Base-by-base conservation (phyloP, 2,329 filamentous ascomycete species). In the Sporothrix phasma region DNA sequence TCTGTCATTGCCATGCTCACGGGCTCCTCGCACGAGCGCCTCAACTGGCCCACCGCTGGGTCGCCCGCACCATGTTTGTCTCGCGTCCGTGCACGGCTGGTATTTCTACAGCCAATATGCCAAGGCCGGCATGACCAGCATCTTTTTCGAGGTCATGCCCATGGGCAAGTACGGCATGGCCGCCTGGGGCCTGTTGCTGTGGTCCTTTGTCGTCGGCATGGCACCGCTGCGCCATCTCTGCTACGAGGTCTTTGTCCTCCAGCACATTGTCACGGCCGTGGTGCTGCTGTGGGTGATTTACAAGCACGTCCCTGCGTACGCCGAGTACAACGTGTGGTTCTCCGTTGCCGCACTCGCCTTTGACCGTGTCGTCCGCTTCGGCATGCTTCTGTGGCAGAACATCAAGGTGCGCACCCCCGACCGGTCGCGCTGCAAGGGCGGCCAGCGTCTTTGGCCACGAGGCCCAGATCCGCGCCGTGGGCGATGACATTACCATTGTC, bases 21-120 rank as follows among this genome's bases (percentile, higher is more conserved):
- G 3, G 87, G 87, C 11, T 79, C 81, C 10, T 85, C 85, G 66
- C 84, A 89, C 70, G 87, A 90, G 74, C 80, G 85, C 8, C 76
- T 90, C 65, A 89, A 88, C 72, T 90, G 87, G 74, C 89, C 61
- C 88, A 90, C 70, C 81, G 88, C 66, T 90, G 88, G 87, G 83
- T 86, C 10, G 85, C 84, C 3, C 81, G 88, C 65, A 87, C 85
- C 63, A 83, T 90, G 75, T 81, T 90, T 41, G 75, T 89, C 17
- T 88, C 85, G 84, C 83, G 1, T 85, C 86, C 0, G 79, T 89
- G 3, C 88, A 90, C 69, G 86, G 88, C 66, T 88, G 84, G 69
- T 84, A 88, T 72, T 90, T 89, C 72, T 86, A 85, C 74, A 76
- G 77, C 2, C 81, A 86, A 70, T 90, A 87, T 84, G 79, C 80